These are phyloP conservation scores for Chrysosporium keratinophilum DNA, from an alignment of 2,329 filamentous ascomycete genomes.

Conservation along the genomic window DNA sequence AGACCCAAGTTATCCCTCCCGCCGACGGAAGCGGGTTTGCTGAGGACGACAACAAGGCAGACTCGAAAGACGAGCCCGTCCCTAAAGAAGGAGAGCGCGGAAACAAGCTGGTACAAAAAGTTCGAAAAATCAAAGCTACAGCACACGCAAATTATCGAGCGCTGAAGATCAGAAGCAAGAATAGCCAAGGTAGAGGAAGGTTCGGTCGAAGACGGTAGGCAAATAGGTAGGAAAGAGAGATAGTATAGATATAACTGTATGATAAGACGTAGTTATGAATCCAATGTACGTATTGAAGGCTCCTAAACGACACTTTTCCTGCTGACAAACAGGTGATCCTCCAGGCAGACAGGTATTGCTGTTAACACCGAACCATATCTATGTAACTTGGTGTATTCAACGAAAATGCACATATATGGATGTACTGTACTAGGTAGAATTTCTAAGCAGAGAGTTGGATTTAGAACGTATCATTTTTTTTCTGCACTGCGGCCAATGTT, in stretches of 20 bases:
- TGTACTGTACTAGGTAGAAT: no score
- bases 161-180: slow-evolving; percentile 37
- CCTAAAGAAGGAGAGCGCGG: slow-evolving; percentile 13
- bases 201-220: slow-evolving; percentile 29
- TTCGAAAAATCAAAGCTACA: slow-evolving; percentile 35
- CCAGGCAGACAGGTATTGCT: no score
- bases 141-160: slow-evolving; percentile 42
- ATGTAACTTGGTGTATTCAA: no score
- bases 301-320: no score
- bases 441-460: no score
- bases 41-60: slow-evolving; percentile 13
- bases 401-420: no score
- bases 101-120: slow-evolving; percentile 15
- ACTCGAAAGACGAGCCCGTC: background rate
- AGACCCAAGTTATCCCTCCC: slow-evolving; percentile 20
- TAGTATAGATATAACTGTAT: no score
- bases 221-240: no score
- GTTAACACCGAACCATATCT: no score
- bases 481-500: background rate
- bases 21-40: background rate
- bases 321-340: no score
- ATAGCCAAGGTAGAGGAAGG: slow-evolving; percentile 27
- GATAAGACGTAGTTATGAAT: no score
- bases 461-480: background rate
- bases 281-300: no score